Evolutionary conservation across 2,329 filamentous ascomycete species (phyloP), one percentile per base, ranked within the genome.

Genomic region (Westerdykella sp.): DNA sequence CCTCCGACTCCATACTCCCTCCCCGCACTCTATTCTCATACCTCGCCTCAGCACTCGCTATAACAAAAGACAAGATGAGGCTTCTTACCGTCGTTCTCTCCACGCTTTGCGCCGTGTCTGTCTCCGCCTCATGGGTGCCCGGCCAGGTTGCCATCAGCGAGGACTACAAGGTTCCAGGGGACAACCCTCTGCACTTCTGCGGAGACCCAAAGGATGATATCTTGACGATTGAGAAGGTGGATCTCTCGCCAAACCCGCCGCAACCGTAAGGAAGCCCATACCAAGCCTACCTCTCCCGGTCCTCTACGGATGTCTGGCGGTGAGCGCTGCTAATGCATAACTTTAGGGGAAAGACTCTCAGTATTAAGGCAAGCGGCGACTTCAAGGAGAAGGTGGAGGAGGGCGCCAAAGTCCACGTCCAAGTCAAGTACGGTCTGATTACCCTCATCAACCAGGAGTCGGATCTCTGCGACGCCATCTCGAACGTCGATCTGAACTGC

Each of bases 401-500:
- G 45, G 91, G 88, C 45, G 87, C 91, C 47, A 87, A 86, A 57
- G 84, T 96, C 49, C 75, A 84, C 38, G 68, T 98, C 34, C 78
- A 83, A 54, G 91, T 98, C 71, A 96, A 95, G 73, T 96, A 95
- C 68, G 91, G 91, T 47, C 76, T 95, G 53, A 96, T 98, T 68
- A 86, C 82, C 43, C 79, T 98, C 51, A 81, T 98, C 68, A 87
- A 79, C 67, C 85, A 85, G 53, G 79, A 77, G 54, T 82, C 84
- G 59, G 85, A 95, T 63, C 79, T 97, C 31, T 98, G 93, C 74
- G 86, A 96, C 47, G 84, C 95, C 66, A 80, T 95, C 53, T 74
- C 79, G 65, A 89, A 96, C 55, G 87, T 96, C 36, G 88, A 96
- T 57, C 74, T 97, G 44, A 72, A 87, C 57, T 98, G 93, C 69